A percentile compares a stretch with the other conserved stretches of the same genome.
phyloP scores from a whole-genome alignment of 352 stramenopile genomes.

The Pythium coloratum region DNA sequence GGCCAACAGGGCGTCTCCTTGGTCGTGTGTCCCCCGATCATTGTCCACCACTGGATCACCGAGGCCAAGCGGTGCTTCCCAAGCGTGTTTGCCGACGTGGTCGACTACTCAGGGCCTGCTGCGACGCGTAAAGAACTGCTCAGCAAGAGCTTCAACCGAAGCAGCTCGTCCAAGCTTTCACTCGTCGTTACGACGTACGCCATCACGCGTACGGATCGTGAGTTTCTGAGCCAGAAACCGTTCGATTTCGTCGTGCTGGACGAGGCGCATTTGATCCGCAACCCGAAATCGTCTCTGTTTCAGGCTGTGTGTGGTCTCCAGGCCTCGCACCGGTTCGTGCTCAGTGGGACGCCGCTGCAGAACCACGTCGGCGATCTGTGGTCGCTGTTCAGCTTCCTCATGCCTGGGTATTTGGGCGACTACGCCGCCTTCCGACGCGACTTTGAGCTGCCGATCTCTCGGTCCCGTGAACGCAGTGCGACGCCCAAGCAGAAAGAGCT shows the following conservation, averaged over 20 bases:
- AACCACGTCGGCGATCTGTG: constrained; percentile 98
- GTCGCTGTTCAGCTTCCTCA: constrained; percentile 97
- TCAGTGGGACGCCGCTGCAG: constrained; percentile 98
- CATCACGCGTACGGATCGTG: constrained; percentile 84
- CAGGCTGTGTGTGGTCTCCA: constrained; percentile 78
- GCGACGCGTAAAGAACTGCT: constrained; percentile 46
- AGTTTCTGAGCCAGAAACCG: constrained; percentile 18
- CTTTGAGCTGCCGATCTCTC: constrained; percentile 65
- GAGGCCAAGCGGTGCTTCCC: constrained; percentile 90
- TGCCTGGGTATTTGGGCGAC: constrained; percentile 96
- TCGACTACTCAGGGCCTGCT: constrained; percentile 77
- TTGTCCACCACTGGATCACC: constrained; percentile 94
- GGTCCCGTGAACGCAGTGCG: constrained; percentile 54
- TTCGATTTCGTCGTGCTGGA: constrained; percentile 93
- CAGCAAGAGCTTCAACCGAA: constrained; percentile 26
- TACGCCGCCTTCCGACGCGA: constrained; percentile 63
- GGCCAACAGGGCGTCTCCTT: constrained; percentile 35
- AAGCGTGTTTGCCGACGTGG: constrained; percentile 48
- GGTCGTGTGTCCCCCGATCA: constrained; percentile 93
- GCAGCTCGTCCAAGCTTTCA: constrained; percentile 20
- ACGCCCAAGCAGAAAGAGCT: constrained; percentile 76
- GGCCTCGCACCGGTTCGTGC: constrained; percentile 88
- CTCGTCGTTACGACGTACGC: constrained; percentile 86
- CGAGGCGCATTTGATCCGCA: constrained; percentile 97
- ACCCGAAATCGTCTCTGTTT: constrained; percentile 90